phyloP scores from a whole-genome alignment of 805 yeast species.

The Lipomyces yamanashiensis region DNA sequence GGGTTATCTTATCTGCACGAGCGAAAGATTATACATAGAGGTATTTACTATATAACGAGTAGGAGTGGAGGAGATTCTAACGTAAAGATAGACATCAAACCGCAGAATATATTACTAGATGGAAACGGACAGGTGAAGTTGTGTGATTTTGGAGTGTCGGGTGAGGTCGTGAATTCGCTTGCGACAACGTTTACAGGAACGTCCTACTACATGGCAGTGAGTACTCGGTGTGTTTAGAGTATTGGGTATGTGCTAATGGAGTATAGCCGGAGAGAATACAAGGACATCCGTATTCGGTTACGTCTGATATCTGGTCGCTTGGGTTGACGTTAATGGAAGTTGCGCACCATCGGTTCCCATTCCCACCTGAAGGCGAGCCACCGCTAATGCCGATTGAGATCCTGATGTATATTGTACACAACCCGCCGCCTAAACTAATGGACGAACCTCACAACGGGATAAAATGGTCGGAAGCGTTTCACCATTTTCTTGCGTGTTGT shows the following conservation, averaged over 20 bases:
- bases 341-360: constrained; percentile 90
- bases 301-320: constrained; percentile 95
- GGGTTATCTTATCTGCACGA: constrained; percentile 90
- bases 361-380: constrained; percentile 58
- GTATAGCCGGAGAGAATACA: constrained; percentile 82
- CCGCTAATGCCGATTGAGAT: constrained; percentile 83
- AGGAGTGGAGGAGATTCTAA: not conserved
- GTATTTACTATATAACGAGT: constrained; percentile 1
- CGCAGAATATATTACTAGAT: constrained; percentile 86
- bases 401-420: constrained; percentile 76
- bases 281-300: constrained; percentile 93
- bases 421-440: constrained; percentile 71
- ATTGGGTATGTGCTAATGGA: not conserved
- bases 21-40: constrained; percentile 88
- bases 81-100: constrained; percentile 65
- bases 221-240: not conserved
- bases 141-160: constrained; percentile 95
- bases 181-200: constrained; percentile 98
- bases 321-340: constrained; percentile 92
- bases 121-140: constrained; percentile 79
- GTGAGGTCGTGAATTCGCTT: constrained; percentile 83
- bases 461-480: constrained; percentile 79
- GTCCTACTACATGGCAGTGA: constrained; percentile 88
- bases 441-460: constrained; percentile 80
- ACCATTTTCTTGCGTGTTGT: constrained; percentile 79